Evolutionary conservation across 495 filamentous ascomycete genomes (phyloP).

Genomic region (Penicillium lagena): DNA sequence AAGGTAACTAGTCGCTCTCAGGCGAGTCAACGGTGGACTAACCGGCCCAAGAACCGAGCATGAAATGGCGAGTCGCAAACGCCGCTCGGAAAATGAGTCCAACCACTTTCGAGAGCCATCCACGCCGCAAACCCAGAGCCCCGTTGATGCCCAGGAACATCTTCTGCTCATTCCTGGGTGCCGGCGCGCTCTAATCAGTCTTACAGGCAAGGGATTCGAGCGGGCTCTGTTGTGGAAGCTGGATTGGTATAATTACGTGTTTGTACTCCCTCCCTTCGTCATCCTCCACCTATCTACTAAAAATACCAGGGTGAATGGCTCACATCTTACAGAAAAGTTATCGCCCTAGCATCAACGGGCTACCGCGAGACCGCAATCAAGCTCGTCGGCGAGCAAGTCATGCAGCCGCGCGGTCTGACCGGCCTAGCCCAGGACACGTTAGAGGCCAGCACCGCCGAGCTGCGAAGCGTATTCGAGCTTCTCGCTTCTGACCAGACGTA

Average conservation of each 20-base stretch:
- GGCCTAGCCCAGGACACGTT: conserved; percentile 62
- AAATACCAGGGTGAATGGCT: neutral
- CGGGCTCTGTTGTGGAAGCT: conserved; percentile 59
- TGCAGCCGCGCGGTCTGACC: conserved; percentile 60
- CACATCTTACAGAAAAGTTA: conserved; percentile 40
- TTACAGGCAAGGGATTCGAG: conserved; percentile 70
- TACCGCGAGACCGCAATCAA: conserved; percentile 60
- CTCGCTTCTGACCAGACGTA: conserved; percentile 40
- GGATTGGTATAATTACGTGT: conserved; percentile 62
- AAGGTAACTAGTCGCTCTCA: conserved; percentile 38
- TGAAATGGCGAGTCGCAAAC: conserved; percentile 59
- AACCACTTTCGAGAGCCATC: too few relatives aligned
- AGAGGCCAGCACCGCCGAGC: conserved; percentile 54
- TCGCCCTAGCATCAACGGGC: conserved; percentile 55
- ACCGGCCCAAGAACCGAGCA: conserved; percentile 57
- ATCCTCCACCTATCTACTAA: neutral
- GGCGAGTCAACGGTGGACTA: neutral
- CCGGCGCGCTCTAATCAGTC: conserved; percentile 55
- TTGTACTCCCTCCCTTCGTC: conserved; percentile 2
- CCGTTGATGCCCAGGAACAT: conserved; percentile 31
- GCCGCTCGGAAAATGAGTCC: conserved; percentile 30
- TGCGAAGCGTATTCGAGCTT: conserved; percentile 50
- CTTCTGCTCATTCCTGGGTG: conserved; percentile 52
- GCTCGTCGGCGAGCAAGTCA: conserved; percentile 61
- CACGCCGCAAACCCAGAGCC: conserved; percentile 3